phyloP scores from a whole-genome alignment of 2,329 filamentous ascomycete species.

The Colletotrichum limetticola region DNA sequence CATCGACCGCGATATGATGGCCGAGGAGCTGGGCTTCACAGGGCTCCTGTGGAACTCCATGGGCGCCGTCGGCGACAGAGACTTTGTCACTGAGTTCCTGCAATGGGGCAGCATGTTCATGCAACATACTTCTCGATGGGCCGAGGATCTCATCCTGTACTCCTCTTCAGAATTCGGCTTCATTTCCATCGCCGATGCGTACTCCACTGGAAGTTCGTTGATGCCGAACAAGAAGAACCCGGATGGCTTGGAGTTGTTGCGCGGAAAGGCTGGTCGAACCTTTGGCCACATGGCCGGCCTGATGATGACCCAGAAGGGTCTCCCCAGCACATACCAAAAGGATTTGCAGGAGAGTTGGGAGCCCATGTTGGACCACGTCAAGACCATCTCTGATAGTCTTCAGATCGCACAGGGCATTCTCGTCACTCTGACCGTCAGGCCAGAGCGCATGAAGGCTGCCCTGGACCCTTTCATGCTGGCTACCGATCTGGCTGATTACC shows the following conservation, averaged over 20 bases:
- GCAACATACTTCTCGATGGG: constrained; percentile 82
- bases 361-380: constrained; percentile 85
- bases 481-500: constrained; percentile 73
- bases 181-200: constrained; percentile 80
- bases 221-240: constrained; percentile 91
- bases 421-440: constrained; percentile 74
- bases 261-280: constrained; percentile 79
- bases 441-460: constrained; percentile 81
- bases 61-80: constrained; percentile 79
- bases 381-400: constrained; percentile 83
- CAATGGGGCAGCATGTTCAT: constrained; percentile 84
- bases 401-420: constrained; percentile 86
- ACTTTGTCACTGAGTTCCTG: constrained; percentile 85
- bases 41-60: constrained; percentile 81
- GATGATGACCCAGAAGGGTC: constrained; percentile 77
- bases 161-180: constrained; percentile 81
- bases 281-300: constrained; percentile 87
- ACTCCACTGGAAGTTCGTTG: constrained; percentile 78
- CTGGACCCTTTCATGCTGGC: constrained; percentile 88
- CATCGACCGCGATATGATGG: constrained; percentile 83
- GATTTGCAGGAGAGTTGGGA: constrained; percentile 90
- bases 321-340: constrained; percentile 90
- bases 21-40: constrained; percentile 83
- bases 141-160: constrained; percentile 90
- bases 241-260: constrained; percentile 77